Evolutionary conservation across 2,329 filamentous ascomycete species (phyloP).

Genomic region (Hortaea werneckii): DNA sequence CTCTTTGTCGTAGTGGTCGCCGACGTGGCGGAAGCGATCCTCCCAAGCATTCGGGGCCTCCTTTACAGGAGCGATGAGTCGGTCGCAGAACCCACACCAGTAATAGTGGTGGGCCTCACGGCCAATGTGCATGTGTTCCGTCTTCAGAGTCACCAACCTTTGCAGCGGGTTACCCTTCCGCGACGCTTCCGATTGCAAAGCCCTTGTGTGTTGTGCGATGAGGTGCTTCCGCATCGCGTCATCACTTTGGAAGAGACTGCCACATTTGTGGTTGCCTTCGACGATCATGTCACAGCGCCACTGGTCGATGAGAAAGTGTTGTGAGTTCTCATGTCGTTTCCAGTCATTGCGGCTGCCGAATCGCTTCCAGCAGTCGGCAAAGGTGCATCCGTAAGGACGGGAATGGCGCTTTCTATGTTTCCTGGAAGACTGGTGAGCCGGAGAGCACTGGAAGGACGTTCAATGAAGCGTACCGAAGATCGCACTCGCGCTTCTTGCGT

Average conservation of each 20-base stretch:
- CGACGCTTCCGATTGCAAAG: not conserved
- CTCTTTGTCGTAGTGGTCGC: conserved; percentile 55
- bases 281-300: conserved; percentile 56
- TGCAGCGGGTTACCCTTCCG: not conserved
- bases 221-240: conserved; percentile 43
- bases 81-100: conserved; percentile 79
- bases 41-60: conserved; percentile 28
- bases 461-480: conserved; percentile 25
- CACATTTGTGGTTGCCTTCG: conserved; percentile 38
- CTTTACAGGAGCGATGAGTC: conserved; percentile 42
- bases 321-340: conserved; percentile 79
- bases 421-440: conserved; percentile 32
- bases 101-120: conserved; percentile 56
- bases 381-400: conserved; percentile 75
- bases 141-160: not conserved
- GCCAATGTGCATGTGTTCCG: conserved; percentile 44
- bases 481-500: conserved; percentile 26
- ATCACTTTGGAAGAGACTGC: conserved; percentile 47
- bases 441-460: not conserved
- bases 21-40: conserved; percentile 60
- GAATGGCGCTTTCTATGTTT: conserved; percentile 79
- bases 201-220: conserved; percentile 1
- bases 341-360: conserved; percentile 94
- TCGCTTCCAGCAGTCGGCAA: conserved; percentile 53
- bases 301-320: conserved; percentile 61